Base-by-base conservation (phyloP, 2,329 filamentous ascomycete species). In the Mollisia scopiformis region DNA sequence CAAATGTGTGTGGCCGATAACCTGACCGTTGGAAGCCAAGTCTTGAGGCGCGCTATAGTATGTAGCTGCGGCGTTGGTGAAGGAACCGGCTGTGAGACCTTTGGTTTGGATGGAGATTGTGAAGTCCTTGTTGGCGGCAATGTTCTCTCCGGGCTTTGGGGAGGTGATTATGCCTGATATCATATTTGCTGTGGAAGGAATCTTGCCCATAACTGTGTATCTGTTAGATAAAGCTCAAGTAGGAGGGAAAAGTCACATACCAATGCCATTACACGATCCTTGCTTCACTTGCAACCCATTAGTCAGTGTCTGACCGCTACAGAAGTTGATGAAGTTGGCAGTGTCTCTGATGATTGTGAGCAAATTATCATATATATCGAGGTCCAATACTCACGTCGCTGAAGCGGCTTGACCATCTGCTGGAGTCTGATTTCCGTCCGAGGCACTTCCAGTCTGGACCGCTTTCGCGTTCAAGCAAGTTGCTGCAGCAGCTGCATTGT, bases 191-290 rank as follows among this genome's bases (percentile, higher is more conserved):
- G 70, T 72, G 6, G 71, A 69, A 2, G 70, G 71, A 46, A 74
- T 73, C 43, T 73, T 66, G 47, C 72, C 72, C 72, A 74, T 74
- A 6, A 66, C 70, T 72, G 37, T 47, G 27, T 19, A 43, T 13
- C n/a, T n/a, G 19, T 59, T 54, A 50, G 31, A 25, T 10, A 19
- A 19, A 3, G 27, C n/a, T 13, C 21, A 5, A 16, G 47, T 21
- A 11, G n/a, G 7, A 5, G 33, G 4, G 2, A n/a, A 39, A 13
- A 10, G 21, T 13, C 13, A 59, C 33, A 33, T 47, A 63, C 61
- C 61, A 56, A 68, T 64, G 31, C 63, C 62, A 54, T 88, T 89
- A 76, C 86, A 89, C 28, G 86, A 88, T 23, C 86, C 86, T 4
- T 64, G 72, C 61, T 77, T 78, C 49, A 80, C 75, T 72, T 88